Conservation (phyloP, 495 filamentous ascomycete genomes). For the Penicillium mononematosum region DNA sequence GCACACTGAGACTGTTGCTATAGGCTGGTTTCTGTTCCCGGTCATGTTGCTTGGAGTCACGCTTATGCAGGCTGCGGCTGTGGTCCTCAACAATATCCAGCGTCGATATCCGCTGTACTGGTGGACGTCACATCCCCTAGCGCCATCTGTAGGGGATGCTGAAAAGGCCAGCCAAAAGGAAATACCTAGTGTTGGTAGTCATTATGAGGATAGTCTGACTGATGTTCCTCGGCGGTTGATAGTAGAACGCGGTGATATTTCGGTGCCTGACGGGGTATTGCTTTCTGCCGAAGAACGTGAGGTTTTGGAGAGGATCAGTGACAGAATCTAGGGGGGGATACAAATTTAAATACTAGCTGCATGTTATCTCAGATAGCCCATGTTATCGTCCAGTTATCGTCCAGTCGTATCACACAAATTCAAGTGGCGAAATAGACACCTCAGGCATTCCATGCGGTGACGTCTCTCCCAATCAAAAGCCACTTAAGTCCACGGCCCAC, state of each 20-base stretch:
- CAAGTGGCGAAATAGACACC: constrained; percentile 22
- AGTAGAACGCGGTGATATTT: constrained; percentile 30
- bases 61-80: constrained; percentile 64
- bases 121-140: constrained; percentile 48
- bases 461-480: constrained; percentile 35
- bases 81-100: constrained; percentile 74
- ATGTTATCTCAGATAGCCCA: neutral
- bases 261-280: constrained; percentile 36
- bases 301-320: constrained; percentile 33
- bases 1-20: constrained; percentile 43
- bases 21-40: constrained; percentile 75
- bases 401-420: constrained; percentile 5
- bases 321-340: constrained; percentile 27
- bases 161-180: constrained; percentile 25
- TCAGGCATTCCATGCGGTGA: constrained; percentile 20
- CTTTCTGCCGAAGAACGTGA: constrained; percentile 35
- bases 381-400: constrained; percentile 8
- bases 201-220: constrained; percentile 30
- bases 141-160: constrained; percentile 20
- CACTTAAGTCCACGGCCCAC: constrained; percentile 25
- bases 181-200: constrained; percentile 15
- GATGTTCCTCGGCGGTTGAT: constrained; percentile 33
- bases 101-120: constrained; percentile 77
- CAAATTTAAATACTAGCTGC: neutral
- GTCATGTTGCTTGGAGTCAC: constrained; percentile 62